These are phyloP conservation scores for Plasmodium malariae DNA, from an alignment of 169 alveolate genomes.

Conservation along the genomic window DNA sequence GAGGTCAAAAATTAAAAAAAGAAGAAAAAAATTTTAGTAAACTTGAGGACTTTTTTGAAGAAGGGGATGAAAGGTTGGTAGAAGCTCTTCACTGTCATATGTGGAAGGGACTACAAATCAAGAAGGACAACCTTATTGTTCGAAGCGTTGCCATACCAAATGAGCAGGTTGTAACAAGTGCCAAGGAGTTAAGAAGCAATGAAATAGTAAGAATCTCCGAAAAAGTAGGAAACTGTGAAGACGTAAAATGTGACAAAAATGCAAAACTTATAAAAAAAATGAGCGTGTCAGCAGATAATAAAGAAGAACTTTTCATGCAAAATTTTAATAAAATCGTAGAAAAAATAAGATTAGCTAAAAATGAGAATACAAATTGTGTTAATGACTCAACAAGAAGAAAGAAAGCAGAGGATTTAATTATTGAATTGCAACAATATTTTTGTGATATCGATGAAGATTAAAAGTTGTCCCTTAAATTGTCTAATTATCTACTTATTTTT, in stretches of 20 bases:
- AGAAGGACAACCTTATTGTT: constrained; percentile 13
- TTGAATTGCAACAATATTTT: constrained; percentile 65
- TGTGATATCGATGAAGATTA: constrained; percentile 57
- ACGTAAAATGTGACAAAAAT: not conserved
- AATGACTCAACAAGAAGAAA: constrained; percentile 40
- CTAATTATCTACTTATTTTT: not conserved
- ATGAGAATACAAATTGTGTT: constrained; percentile 52
- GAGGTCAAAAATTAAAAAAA: constrained; percentile 12
- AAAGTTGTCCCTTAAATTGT: too few species aligned
- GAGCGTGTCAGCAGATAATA: not conserved
- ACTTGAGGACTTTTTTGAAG: constrained; percentile 26
- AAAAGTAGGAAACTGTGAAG: not conserved
- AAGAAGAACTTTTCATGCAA: constrained; percentile 50
- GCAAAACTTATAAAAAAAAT: not conserved
- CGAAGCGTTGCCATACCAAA: not conserved
- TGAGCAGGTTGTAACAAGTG: not conserved
- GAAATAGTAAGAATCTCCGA: not conserved
- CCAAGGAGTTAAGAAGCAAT: not conserved
- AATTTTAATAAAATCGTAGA: constrained; percentile 62
- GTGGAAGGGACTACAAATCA: constrained; percentile 62
- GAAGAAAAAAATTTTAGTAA: not conserved
- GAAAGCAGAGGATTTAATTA: constrained; percentile 48
- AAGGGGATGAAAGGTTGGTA: constrained; percentile 50
- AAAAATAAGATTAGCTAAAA: constrained; percentile 62
- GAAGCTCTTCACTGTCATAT: constrained; percentile 69